A percentile compares a stretch with the other conserved stretches of the same genome.
Conservation (phyloP, 495 filamentous ascomycete species). For the Penicillium riverlandense region DNA sequence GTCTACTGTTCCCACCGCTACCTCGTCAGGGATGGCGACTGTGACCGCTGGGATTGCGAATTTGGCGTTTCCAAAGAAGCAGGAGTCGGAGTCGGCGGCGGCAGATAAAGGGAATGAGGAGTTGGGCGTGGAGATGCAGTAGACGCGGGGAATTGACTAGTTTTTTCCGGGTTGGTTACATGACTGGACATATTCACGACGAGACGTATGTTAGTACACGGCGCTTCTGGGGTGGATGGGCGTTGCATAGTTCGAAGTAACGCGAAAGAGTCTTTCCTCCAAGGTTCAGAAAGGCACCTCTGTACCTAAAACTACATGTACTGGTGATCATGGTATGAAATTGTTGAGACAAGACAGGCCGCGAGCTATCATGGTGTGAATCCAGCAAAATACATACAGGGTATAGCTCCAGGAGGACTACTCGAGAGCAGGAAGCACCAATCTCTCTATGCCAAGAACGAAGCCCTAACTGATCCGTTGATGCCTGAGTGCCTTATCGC, state of each 20-base stretch:
- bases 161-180: neutral
- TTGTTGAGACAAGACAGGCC: no score
- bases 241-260: no score
- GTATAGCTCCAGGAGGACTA: no score
- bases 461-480: constrained; percentile 3
- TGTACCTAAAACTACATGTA: no score
- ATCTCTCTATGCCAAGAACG: no score
- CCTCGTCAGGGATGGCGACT: constrained; percentile 23
- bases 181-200: neutral
- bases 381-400: no score
- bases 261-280: no score
- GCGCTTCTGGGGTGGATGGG: no score
- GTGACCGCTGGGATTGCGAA: constrained; percentile 37
- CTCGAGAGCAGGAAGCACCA: no score
- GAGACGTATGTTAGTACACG: neutral
- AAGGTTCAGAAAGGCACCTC: no score
- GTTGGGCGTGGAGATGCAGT: constrained; percentile 46
- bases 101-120: constrained; percentile 17
- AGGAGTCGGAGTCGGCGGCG: constrained; percentile 11
- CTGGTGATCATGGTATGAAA: no score
- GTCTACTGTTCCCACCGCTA: constrained; percentile 15
- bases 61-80: constrained; percentile 26
- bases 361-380: no score
- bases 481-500: constrained; percentile 9
- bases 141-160: neutral